A percentile compares a stretch with the other conserved stretches of the same genome.
Evolutionary conservation across 2,329 filamentous ascomycete species (phyloP).

Genomic region (Penicillium rolfsii): DNA sequence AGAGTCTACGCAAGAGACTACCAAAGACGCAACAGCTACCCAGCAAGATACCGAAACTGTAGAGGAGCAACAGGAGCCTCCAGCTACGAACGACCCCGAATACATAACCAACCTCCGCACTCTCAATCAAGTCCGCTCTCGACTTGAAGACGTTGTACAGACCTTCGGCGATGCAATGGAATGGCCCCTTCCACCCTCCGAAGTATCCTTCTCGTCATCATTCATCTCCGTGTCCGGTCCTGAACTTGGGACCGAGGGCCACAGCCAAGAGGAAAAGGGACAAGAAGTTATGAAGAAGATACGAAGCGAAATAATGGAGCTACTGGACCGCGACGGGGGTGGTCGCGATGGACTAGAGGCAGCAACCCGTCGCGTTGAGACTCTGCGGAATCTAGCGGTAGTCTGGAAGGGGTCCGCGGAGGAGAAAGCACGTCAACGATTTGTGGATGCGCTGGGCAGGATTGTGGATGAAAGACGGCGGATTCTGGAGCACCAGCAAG

Average conservation of each 20-base stretch:
- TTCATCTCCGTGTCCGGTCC: constrained; percentile 90
- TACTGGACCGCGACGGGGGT: constrained; percentile 64
- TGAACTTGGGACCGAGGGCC: constrained; percentile 66
- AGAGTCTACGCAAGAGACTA: neutral
- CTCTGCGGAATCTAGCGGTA: constrained; percentile 72
- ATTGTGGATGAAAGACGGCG: constrained; percentile 75
- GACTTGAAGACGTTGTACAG: constrained; percentile 87
- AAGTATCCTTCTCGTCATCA: constrained; percentile 78
- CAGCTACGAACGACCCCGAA: constrained; percentile 55
- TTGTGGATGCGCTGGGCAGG: constrained; percentile 79
- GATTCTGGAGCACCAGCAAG: constrained; percentile 47
- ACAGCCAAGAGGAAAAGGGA: constrained; percentile 82
- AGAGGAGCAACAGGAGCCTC: constrained; percentile 5
- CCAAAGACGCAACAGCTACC: constrained; percentile 10
- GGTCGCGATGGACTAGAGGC: constrained; percentile 67
- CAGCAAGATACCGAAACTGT: neutral
- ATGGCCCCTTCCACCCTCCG: constrained; percentile 87
- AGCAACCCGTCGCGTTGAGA: constrained; percentile 73
- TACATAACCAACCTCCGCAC: constrained; percentile 81
- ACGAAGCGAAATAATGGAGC: constrained; percentile 68
- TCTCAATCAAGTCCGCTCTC: constrained; percentile 76
- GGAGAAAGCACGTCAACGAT: constrained; percentile 79
- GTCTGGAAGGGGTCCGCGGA: constrained; percentile 97
- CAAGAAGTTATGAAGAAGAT: constrained; percentile 72
- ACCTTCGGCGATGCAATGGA: constrained; percentile 95